Conservation (phyloP, 2,329 filamentous ascomycete species). For the Pezicula neosporulosa region DNA sequence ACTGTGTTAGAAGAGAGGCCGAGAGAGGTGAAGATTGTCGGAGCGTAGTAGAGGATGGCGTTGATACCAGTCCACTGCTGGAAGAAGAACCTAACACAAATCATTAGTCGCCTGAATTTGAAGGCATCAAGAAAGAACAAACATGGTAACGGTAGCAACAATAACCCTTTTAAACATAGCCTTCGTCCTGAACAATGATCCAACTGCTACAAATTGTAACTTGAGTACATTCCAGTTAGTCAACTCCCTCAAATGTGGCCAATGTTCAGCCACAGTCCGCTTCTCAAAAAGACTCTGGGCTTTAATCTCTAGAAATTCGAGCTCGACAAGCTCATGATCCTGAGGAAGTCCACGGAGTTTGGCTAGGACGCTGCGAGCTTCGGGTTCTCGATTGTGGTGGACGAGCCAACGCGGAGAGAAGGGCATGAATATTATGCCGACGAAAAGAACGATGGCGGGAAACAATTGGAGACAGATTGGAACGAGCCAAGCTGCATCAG, state of each 20-base stretch:
- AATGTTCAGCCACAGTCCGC: slow-evolving; percentile 61
- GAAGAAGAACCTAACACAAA: too few relatives aligned
- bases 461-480: slow-evolving; percentile 69
- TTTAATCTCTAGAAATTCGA: slow-evolving; percentile 83
- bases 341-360: slow-evolving; percentile 56
- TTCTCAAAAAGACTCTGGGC: slow-evolving; percentile 77
- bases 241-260: slow-evolving; percentile 59
- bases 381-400: slow-evolving; percentile 65
- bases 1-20: slow-evolving; percentile 41
- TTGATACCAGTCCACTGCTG: slow-evolving; percentile 46
- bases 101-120: too few relatives aligned
- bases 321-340: slow-evolving; percentile 65
- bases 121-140: slow-evolving; percentile 36
- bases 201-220: slow-evolving; percentile 66
- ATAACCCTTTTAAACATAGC: slow-evolving; percentile 66
- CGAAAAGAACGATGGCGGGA: slow-evolving; percentile 62
- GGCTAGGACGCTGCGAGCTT: slow-evolving; percentile 61
- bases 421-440: slow-evolving; percentile 77
- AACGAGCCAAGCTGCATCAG: slow-evolving; percentile 69
- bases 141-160: slow-evolving; percentile 61
- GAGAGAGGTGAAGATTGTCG: slow-evolving; percentile 43
- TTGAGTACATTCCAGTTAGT: slow-evolving; percentile 63
- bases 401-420: slow-evolving; percentile 75
- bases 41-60: slow-evolving; percentile 40
- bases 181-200: slow-evolving; percentile 59